Percentiles rank a stretch among this genome's conserved stretches.
Evolutionary conservation across 129 eudicot species (phyloP).

Genomic region (Pulicaria dysenterica): DNA sequence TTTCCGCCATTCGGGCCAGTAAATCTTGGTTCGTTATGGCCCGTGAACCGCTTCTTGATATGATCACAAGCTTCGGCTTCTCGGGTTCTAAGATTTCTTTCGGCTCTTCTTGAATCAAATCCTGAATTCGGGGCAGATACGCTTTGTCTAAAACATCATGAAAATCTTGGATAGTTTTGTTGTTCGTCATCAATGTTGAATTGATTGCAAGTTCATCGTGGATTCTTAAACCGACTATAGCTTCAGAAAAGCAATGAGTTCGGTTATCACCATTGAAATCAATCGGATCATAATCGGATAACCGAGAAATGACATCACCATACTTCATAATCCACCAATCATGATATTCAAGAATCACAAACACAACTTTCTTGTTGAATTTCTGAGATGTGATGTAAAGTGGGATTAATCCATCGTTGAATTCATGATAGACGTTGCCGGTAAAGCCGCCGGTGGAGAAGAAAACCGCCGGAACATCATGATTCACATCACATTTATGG

Average conservation of each 20-base stretch:
- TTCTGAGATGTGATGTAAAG: constrained; percentile 84
- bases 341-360: constrained; percentile 90
- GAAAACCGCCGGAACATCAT: constrained; percentile 86
- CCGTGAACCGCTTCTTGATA: constrained; percentile 81
- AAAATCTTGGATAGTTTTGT: constrained; percentile 60
- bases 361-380: constrained; percentile 84
- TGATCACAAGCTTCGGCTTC: constrained; percentile 70
- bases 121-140: constrained; percentile 68
- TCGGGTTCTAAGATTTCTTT: constrained; percentile 25
- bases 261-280: constrained; percentile 72
- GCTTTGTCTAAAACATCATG: constrained; percentile 66
- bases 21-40: constrained; percentile 73
- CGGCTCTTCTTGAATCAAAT: constrained; percentile 60
- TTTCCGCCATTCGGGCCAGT: constrained; percentile 60
- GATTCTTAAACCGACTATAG: constrained; percentile 76
- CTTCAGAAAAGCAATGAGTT: constrained; percentile 93
- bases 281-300: constrained; percentile 67
- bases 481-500: constrained; percentile 66
- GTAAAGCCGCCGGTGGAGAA: constrained; percentile 98
- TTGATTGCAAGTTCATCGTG: constrained; percentile 85
- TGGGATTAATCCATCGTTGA: constrained; percentile 90
- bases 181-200: constrained; percentile 48
- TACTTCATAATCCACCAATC: constrained; percentile 94
- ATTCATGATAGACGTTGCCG: constrained; percentile 92
- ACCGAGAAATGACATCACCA: constrained; percentile 61